These are phyloP conservation scores for Rauvolfia tetraphylla DNA, from an alignment of 257 asterid genomes.

Conservation along the genomic window DNA sequence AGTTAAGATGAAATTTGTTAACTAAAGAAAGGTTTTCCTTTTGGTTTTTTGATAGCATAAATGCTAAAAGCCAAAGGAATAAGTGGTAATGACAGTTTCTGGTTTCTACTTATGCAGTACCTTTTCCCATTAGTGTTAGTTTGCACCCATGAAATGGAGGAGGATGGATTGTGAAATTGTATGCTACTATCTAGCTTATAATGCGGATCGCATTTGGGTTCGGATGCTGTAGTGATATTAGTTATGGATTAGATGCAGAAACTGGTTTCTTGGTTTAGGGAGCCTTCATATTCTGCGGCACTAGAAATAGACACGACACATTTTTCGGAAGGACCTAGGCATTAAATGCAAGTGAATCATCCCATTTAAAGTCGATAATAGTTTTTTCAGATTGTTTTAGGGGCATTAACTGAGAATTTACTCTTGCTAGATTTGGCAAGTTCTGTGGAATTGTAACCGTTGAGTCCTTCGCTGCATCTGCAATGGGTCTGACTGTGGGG, in stretches of 20 bases:
- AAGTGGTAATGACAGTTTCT: neutral
- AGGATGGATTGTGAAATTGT: neutral
- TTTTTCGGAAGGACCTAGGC: neutral
- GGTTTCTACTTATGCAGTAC: neutral
- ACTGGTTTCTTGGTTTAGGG: neutral
- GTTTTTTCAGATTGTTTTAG: neutral
- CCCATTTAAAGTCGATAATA: neutral
- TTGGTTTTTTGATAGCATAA: neutral
- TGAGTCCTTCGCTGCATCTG: constrained; percentile 95
- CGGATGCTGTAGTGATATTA: neutral
- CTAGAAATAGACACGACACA: neutral
- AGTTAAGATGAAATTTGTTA: too few relatives aligned
- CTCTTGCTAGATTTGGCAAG: constrained; percentile 60
- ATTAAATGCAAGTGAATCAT: neutral
- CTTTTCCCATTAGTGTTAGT: neutral
- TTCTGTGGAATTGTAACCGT: constrained; percentile 84
- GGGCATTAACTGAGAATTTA: constrained; percentile 13
- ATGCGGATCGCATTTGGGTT: neutral
- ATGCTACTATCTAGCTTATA: neutral
- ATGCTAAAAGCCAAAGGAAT: neutral
- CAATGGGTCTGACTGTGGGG: constrained; percentile 98
- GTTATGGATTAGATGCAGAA: neutral
- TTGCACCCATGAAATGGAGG: neutral
- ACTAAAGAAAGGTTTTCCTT: neutral
- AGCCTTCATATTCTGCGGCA: neutral